Evolutionary conservation across 2,329 filamentous ascomycete genomes (phyloP), one percentile per base, ranked within the genome.

Genomic region (Xylariaceae sp.): DNA sequence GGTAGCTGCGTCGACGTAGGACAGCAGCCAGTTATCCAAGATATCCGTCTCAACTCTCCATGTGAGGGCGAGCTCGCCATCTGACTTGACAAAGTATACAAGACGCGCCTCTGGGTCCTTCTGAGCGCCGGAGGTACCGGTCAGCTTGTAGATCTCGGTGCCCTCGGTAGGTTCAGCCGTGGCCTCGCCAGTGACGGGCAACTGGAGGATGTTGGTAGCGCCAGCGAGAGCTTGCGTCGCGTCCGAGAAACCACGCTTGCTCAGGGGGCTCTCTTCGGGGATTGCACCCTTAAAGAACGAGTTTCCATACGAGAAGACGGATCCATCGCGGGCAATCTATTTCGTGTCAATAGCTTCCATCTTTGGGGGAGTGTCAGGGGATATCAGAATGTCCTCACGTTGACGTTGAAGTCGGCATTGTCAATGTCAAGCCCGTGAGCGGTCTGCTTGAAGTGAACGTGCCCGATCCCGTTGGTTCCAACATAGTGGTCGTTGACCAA

Each of bases 1-100:
- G 38, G 64, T 65, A 4, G 59, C 56, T 4, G 74, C 73, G 38
- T 80, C 72, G 24, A 80, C 68, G 50, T 81, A 81, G 2, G 73
- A 73, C 32, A 78, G 58, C n/a, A 81, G 67, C 76, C 76, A 81
- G 61, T 79, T 76, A 45, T 72, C 68, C 8, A 65, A 44, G 31
- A 78, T 59, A 42, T 81, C 75, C 2, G 76, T 81, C 66, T 81
- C 76, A 9, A 81, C 64, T 53, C 76, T 65, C 78, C 77, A 81
- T 0, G 73, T 64, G 16, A 80, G 63, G 6, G 65, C 66, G 4
- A 81, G 63, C 2, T 53, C 61, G 35, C 67, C 68, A 31, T 76
- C 68, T 0, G 63, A 54, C 44, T 70, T 73, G 50, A 70, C 64
- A 32, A 79, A 65, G 59, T 81, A 81, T 29, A 76, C 70, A 3